Conservation (phyloP, 106 monocot species). For the Posidonia australis region DNA sequence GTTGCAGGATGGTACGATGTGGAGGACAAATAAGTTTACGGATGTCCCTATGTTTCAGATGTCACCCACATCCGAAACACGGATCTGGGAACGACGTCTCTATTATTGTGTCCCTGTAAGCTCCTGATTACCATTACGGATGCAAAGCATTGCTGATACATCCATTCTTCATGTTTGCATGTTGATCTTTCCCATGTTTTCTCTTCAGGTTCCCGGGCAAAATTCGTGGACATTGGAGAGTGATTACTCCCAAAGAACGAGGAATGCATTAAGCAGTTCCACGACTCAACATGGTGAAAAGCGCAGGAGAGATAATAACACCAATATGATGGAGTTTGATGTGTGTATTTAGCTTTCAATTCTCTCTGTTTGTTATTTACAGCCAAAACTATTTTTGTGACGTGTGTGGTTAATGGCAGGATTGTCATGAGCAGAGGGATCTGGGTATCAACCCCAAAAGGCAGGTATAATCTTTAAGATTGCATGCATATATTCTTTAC, state of each 20-base stretch:
- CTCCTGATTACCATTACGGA: too few species aligned
- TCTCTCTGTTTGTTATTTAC: neutral
- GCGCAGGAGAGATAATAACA: slow-evolving; percentile 49
- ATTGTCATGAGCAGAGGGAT: neutral
- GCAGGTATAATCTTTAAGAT: neutral
- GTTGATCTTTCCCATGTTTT: too few species aligned
- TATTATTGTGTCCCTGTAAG: slow-evolving; percentile 77
- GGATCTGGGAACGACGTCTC: slow-evolving; percentile 75
- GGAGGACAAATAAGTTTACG: slow-evolving; percentile 84
- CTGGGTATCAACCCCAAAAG: neutral
- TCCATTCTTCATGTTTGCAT: too few species aligned
- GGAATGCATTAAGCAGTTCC: slow-evolving; percentile 7
- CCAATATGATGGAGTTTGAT: slow-evolving; percentile 30
- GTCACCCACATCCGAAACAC: slow-evolving; percentile 36
- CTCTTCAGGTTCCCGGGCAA: slow-evolving; percentile 67
- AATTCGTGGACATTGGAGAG: slow-evolving; percentile 67
- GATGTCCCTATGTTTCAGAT: slow-evolving; percentile 50
- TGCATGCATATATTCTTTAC: neutral
- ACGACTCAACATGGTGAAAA: slow-evolving; percentile 62
- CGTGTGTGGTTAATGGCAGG: neutral
- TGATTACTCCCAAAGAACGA: slow-evolving; percentile 14
- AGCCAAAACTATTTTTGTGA: neutral
- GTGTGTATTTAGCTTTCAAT: slow-evolving; percentile 6
- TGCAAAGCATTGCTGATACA: too few species aligned
- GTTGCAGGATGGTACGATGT: slow-evolving; percentile 54